Evolutionary conservation across 306 rosid genomes (phyloP).

Genomic region (Lathyrus sativus): DNA sequence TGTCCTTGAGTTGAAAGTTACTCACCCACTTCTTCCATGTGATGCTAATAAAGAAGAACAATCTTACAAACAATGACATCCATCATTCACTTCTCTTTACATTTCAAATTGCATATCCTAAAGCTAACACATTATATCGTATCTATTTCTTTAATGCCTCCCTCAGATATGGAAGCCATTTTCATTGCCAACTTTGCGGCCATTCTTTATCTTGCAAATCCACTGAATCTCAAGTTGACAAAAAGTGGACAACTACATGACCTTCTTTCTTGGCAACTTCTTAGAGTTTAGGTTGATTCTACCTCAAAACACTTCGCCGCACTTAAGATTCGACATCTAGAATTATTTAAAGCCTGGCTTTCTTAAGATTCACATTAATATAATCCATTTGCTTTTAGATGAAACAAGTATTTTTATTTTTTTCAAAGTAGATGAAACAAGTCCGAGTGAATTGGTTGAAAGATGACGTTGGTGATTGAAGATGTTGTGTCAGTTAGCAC

Average conservation of each 20-base stretch:
- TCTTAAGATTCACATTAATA: too few species aligned
- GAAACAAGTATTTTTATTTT: background rate
- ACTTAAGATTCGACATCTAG: too few species aligned
- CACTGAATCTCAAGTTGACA: background rate
- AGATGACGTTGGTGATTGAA: background rate
- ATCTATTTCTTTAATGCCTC: background rate
- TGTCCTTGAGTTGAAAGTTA: background rate
- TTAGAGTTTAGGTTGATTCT: too few species aligned
- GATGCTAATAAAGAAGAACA: background rate
- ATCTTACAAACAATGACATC: constrained; percentile 13
- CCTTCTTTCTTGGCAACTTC: too few species aligned
- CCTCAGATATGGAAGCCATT: background rate
- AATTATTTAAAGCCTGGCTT: too few species aligned
- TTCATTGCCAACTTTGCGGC: constrained; percentile 10
- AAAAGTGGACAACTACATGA: too few species aligned
- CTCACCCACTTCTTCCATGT: constrained; percentile 10
- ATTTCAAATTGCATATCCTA: background rate
- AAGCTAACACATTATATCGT: constrained; percentile 5
- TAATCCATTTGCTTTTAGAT: background rate
- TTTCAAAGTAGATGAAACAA: background rate
- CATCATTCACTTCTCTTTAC: constrained; percentile 9
- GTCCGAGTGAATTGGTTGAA: background rate
- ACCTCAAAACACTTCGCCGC: too few species aligned
- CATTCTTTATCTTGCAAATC: background rate
- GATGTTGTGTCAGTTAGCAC: too few species aligned